Conservation (phyloP, 306 rosid species). For the Castanea sativa region DNA sequence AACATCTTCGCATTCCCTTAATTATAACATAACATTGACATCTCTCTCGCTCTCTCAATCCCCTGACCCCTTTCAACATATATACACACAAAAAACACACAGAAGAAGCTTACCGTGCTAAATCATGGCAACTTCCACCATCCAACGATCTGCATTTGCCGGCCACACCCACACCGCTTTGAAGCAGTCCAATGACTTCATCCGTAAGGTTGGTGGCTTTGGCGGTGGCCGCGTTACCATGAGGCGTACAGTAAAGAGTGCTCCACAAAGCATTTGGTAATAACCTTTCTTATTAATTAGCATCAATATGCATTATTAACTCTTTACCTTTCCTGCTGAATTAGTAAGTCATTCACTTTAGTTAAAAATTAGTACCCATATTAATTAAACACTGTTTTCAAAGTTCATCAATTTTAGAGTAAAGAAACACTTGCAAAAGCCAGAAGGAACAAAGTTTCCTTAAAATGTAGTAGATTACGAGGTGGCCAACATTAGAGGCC, state of each 20-base stretch:
- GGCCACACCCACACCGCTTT: constrained; percentile 78
- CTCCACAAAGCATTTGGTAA: constrained; percentile 95
- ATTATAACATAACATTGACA: constrained; percentile 2
- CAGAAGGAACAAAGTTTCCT: too few relatives aligned
- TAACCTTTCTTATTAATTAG: too few relatives aligned
- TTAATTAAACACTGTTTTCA: not conserved
- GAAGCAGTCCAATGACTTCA: constrained; percentile 75
- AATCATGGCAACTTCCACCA: constrained; percentile 76
- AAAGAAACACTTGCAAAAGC: too few relatives aligned
- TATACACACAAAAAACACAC: not conserved
- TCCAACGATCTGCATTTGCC: constrained; percentile 84
- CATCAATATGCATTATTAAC: too few relatives aligned
- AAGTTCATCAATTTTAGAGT: not conserved
- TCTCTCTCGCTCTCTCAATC: not conserved
- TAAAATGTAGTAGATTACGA: too few relatives aligned
- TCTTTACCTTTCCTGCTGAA: too few relatives aligned
- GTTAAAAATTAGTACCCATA: not conserved
- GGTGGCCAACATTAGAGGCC: not conserved
- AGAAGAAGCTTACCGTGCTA: constrained; percentile 13
- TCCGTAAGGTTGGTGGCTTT: constrained; percentile 56
- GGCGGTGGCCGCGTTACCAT: constrained; percentile 69
- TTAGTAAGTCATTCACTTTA: not conserved
- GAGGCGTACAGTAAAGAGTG: constrained; percentile 80
- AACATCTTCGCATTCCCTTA: constrained; percentile 39
- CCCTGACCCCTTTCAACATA: constrained; percentile 2